Conservation (phyloP, 2,329 filamentous ascomycete species). For the Nemania abortiva region DNA sequence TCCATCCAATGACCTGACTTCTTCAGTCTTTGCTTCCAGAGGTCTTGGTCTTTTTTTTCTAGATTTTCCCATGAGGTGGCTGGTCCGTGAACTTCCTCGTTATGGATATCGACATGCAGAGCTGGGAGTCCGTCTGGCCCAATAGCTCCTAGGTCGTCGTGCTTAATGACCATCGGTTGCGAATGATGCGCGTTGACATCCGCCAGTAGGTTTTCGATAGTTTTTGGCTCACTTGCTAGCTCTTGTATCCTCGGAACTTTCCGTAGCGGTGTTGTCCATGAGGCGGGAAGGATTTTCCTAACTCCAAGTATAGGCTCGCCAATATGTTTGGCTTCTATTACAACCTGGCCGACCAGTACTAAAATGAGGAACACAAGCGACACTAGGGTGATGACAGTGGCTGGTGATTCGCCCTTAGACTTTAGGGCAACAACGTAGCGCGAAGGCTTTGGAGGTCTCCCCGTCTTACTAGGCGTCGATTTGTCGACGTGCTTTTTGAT, state of each 20-base stretch:
- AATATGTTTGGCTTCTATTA: slow-evolving; percentile 73
- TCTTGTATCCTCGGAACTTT: slow-evolving; percentile 49
- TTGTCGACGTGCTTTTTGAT: slow-evolving; percentile 63
- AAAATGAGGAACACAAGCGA: slow-evolving; percentile 70
- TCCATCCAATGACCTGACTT: slow-evolving; percentile 84
- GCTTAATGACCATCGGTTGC: slow-evolving; percentile 56
- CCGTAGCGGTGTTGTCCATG: slow-evolving; percentile 49
- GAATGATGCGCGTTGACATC: slow-evolving; percentile 49
- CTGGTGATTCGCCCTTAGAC: slow-evolving; percentile 64
- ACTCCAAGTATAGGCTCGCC: slow-evolving; percentile 68
- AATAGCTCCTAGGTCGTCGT: slow-evolving; percentile 44
- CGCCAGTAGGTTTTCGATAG: slow-evolving; percentile 53
- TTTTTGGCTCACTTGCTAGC: slow-evolving; percentile 37
- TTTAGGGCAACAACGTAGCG: slow-evolving; percentile 78
- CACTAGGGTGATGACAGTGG: slow-evolving; percentile 65
- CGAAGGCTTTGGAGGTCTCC: slow-evolving; percentile 60
- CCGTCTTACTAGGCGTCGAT: slow-evolving; percentile 51
- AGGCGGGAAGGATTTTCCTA: slow-evolving; percentile 64
- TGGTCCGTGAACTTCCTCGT: slow-evolving; percentile 60
- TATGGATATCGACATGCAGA: slow-evolving; percentile 60
- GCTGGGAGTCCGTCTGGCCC: slow-evolving; percentile 44
- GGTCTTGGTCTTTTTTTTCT: slow-evolving; percentile 68
- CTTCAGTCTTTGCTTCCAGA: slow-evolving; percentile 77
- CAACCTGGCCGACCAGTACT: slow-evolving; percentile 70
- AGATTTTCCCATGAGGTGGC: slow-evolving; percentile 80